Evolutionary conservation across 768 basidiomycete species (phyloP).

Genomic region (Naganishia friedmannii): DNA sequence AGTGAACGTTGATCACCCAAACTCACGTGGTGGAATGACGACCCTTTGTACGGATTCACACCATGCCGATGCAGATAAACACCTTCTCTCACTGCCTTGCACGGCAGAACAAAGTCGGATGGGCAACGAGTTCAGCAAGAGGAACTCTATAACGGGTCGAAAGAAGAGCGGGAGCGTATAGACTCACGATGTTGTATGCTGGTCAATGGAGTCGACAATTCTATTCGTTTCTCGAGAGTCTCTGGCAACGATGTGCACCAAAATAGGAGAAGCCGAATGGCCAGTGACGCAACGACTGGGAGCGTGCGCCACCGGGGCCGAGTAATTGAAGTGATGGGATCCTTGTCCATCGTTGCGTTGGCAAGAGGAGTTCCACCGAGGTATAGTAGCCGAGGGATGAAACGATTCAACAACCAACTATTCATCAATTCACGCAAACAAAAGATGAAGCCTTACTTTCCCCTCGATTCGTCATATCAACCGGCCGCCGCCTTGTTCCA

Average conservation of each 20-base stretch:
- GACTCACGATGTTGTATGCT: slow-evolving; percentile 71
- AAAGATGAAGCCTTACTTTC: background rate
- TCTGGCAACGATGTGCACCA: slow-evolving; percentile 58
- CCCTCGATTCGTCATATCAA: background rate
- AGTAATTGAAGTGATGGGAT: background rate
- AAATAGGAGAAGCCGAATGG: slow-evolving; percentile 52
- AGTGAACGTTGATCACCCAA: background rate
- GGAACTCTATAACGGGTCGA: slow-evolving; percentile 11
- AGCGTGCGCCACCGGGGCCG: background rate
- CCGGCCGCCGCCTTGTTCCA: background rate
- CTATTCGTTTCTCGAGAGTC: slow-evolving; percentile 65
- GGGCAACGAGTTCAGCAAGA: slow-evolving; percentile 28
- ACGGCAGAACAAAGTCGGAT: slow-evolving; percentile 4
- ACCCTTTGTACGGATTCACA: slow-evolving; percentile 84
- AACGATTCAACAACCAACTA: too few relatives aligned
- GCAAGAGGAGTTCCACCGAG: background rate
- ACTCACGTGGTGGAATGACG: slow-evolving; percentile 78
- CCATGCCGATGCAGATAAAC: slow-evolving; percentile 73
- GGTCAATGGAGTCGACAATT: slow-evolving; percentile 76
- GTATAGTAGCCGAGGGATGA: background rate
- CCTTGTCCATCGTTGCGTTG: background rate
- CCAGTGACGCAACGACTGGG: slow-evolving; percentile 15
- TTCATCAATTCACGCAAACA: background rate
- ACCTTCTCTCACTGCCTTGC: slow-evolving; percentile 75
- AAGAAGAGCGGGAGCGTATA: background rate